These are phyloP conservation scores for Paraphaeosphaeria sporulosa DNA, from an alignment of 2,329 filamentous ascomycete genomes.

Conservation along the genomic window DNA sequence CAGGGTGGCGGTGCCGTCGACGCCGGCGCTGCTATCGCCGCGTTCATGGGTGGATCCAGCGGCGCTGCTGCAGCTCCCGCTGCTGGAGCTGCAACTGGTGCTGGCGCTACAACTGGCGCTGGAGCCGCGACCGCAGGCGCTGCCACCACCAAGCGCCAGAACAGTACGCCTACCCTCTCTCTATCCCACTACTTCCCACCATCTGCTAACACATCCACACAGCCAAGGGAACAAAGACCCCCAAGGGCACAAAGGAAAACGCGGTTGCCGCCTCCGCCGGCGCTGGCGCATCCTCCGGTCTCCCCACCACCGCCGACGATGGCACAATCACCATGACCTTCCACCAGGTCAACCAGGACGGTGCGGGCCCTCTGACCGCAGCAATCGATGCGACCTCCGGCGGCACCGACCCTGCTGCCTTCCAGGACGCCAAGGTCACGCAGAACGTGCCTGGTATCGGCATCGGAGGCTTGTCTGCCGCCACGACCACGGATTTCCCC, in stretches of 20 bases:
- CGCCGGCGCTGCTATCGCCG: conserved; percentile 63
- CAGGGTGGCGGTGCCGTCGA: conserved; percentile 66
- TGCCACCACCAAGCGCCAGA: conserved; percentile 33
- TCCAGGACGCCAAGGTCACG: conserved; percentile 66
- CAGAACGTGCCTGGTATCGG: conserved; percentile 67
- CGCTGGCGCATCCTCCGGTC: conserved; percentile 59
- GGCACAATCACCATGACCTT: conserved; percentile 70
- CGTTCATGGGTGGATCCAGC: conserved; percentile 61
- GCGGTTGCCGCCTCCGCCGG: conserved; percentile 64
- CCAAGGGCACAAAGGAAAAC: conserved; percentile 57
- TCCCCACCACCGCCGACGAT: conserved; percentile 68
- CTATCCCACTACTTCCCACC: neutral
- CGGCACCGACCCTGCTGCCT: conserved; percentile 67
- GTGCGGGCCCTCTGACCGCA: conserved; percentile 69
- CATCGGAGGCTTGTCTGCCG: conserved; percentile 65
- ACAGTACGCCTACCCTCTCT: neutral
- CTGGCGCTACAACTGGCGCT: conserved; percentile 13
- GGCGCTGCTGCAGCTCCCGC: conserved; percentile 65
- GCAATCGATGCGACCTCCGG: conserved; percentile 69
- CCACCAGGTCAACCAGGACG: conserved; percentile 76
- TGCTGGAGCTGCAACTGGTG: conserved; percentile 33
- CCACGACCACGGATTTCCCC: conserved; percentile 69
- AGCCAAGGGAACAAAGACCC: conserved; percentile 56
- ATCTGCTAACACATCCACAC: conserved; percentile 27
- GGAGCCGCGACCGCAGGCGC: conserved; percentile 11